phyloP scores from a whole-genome alignment of 1,139 yeast genomes.

The Hyphopichia burtonii region DNA sequence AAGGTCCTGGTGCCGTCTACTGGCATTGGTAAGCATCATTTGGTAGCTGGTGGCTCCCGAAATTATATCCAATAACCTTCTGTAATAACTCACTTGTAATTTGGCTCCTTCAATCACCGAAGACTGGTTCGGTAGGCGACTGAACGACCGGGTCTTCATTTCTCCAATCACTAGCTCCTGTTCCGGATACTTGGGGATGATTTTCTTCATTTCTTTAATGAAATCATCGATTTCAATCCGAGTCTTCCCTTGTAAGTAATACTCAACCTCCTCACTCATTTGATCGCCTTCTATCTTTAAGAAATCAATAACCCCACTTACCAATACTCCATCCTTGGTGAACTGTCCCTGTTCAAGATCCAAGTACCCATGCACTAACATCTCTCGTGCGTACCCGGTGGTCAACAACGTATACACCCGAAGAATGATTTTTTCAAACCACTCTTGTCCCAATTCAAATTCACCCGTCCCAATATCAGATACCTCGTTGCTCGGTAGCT shows the following conservation, averaged over 20 bases:
- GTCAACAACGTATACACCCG: constrained; percentile 39
- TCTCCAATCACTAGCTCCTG: constrained; percentile 46
- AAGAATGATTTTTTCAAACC: constrained; percentile 32
- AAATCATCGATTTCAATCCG: too few relatives aligned
- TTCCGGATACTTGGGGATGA: too few relatives aligned
- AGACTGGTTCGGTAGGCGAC: constrained; percentile 42
- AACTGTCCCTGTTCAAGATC: constrained; percentile 28
- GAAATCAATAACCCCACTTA: constrained; percentile 66
- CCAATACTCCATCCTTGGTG: constrained; percentile 30
- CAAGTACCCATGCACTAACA: constrained; percentile 55
- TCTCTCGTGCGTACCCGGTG: constrained; percentile 58
- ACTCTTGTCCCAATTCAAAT: constrained; percentile 24
- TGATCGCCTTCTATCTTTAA: constrained; percentile 24
- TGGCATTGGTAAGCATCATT: constrained; percentile 45
- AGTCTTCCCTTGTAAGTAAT: background rate
- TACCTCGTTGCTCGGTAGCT: background rate
- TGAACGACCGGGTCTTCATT: constrained; percentile 54
- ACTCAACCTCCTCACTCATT: constrained; percentile 20
- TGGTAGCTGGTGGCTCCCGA: constrained; percentile 26
- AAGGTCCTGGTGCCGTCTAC: constrained; percentile 42
- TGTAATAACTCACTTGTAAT: constrained; percentile 58
- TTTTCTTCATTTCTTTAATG: too few relatives aligned
- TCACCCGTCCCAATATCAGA: constrained; percentile 12
- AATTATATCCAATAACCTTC: constrained; percentile 38
- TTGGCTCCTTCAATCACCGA: constrained; percentile 51